phyloP scores from a whole-genome alignment of 2,329 filamentous ascomycete species.

The Phoma sp. region DNA sequence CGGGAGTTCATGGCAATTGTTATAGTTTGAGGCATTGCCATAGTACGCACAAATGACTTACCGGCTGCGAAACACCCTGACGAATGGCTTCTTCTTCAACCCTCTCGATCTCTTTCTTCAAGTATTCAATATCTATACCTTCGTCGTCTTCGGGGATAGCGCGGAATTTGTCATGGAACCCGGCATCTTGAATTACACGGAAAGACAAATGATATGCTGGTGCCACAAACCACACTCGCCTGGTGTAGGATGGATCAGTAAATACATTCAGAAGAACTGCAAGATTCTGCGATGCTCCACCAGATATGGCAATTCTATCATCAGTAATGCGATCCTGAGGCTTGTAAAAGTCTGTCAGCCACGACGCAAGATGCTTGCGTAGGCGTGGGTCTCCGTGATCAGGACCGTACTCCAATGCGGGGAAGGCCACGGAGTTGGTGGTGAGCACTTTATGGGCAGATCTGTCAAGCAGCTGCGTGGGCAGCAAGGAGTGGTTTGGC shows the following conservation, averaged over 20 bases:
- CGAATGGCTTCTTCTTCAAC: conserved; percentile 54
- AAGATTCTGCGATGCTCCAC: conserved; percentile 83
- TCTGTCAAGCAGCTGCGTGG: conserved; percentile 64
- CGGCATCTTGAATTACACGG: conserved; percentile 84
- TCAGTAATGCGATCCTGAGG: conserved; percentile 52
- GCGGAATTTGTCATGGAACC: conserved; percentile 67
- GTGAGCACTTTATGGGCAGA: conserved; percentile 68
- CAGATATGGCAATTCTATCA: conserved; percentile 77
- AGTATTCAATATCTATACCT: conserved; percentile 71
- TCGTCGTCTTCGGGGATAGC: conserved; percentile 78
- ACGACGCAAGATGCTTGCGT: conserved; percentile 70
- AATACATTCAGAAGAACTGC: conserved; percentile 79
- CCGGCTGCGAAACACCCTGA: conserved; percentile 51
- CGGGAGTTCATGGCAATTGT: not conserved
- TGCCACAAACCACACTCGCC: conserved; percentile 78
- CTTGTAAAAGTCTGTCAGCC: conserved; percentile 70
- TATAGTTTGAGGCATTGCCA: not conserved
- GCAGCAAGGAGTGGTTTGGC: conserved; percentile 70
- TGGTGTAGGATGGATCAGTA: conserved; percentile 77
- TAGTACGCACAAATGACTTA: conserved; percentile 38
- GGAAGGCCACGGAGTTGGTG: conserved; percentile 62
- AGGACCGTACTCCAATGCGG: conserved; percentile 79
- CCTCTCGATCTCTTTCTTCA: conserved; percentile 59
- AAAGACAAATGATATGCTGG: conserved; percentile 87
- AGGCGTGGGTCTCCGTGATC: conserved; percentile 67